Conservation (phyloP, 495 filamentous ascomycete genomes). For the Neurospora sp. region DNA sequence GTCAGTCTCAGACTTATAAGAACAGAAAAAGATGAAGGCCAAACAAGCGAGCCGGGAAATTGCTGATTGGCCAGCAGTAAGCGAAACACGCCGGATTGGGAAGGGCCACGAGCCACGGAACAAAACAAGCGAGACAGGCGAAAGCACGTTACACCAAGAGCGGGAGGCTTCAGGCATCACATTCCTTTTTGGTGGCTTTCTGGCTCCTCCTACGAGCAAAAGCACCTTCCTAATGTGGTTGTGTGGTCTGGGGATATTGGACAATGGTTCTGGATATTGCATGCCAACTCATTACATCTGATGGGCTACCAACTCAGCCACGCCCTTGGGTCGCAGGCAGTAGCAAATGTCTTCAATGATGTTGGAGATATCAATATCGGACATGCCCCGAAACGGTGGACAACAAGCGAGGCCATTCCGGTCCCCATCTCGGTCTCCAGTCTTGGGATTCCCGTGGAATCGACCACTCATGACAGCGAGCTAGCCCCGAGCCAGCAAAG, state of each 20-base stretch:
- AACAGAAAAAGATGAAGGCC: constrained; percentile 8
- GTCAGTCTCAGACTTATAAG: neutral
- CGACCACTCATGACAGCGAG: neutral
- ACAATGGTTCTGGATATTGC: neutral
- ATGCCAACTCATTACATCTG: neutral
- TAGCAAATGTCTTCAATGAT: neutral
- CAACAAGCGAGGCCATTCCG: neutral
- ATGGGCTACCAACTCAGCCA: neutral
- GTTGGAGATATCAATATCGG: neutral
- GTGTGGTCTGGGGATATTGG: neutral
- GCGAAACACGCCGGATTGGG: constrained; percentile 23
- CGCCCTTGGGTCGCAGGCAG: neutral
- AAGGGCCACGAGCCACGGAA: neutral
- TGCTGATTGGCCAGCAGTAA: constrained; percentile 36
- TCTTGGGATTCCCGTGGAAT: neutral
- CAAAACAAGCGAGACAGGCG: neutral
- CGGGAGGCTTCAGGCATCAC: neutral
- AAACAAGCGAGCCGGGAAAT: constrained; percentile 35
- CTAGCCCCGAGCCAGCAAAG: neutral
- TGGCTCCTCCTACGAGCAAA: neutral
- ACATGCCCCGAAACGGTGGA: neutral
- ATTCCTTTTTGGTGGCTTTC: neutral
- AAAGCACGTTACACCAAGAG: neutral
- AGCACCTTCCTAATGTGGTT: neutral
- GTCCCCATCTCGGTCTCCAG: neutral